Percentiles rank a stretch among this genome's conserved stretches.
phyloP scores from a whole-genome alignment of 768 basidiomycete genomes.

The Termitomyces sp. region DNA sequence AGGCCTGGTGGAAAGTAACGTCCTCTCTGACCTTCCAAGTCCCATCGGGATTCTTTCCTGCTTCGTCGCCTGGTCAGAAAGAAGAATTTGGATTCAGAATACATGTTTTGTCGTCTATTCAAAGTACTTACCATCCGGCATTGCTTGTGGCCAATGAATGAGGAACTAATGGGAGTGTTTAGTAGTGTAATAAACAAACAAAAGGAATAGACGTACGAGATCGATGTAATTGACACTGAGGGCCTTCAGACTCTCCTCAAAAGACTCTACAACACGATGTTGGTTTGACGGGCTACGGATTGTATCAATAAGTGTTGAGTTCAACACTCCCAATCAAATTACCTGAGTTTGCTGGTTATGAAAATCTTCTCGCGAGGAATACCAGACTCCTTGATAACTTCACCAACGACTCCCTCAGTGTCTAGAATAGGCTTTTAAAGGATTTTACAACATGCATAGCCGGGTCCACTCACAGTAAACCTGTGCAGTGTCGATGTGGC shows the following conservation, averaged over 20 bases:
- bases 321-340: slow-evolving; percentile 7
- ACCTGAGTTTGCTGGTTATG: slow-evolving; percentile 48
- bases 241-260: slow-evolving; percentile 37
- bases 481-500: slow-evolving; percentile 39
- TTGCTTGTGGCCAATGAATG: slow-evolving; percentile 46
- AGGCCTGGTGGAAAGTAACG: slow-evolving; percentile 38
- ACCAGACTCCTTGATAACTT: slow-evolving; percentile 43
- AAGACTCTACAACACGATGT: slow-evolving; percentile 31
- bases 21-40: slow-evolving; percentile 26
- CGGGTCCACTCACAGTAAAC: slow-evolving; percentile 23
- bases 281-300: slow-evolving; percentile 20
- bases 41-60: slow-evolving; percentile 28
- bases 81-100: neutral
- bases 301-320: neutral
- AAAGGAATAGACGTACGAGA: slow-evolving; percentile 24
- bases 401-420: slow-evolving; percentile 41
- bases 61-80: neutral
- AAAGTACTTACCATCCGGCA: slow-evolving; percentile 27
- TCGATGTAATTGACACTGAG: slow-evolving; percentile 47
- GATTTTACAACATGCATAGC: neutral
- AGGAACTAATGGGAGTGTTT: slow-evolving; percentile 33
- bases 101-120: slow-evolving; percentile 18
- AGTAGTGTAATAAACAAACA: neutral
- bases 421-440: slow-evolving; percentile 8
- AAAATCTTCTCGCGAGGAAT: slow-evolving; percentile 46